These are phyloP conservation scores for Pseudopithomyces chartarum DNA, from an alignment of 2,329 filamentous ascomycete genomes.

Conservation along the genomic window DNA sequence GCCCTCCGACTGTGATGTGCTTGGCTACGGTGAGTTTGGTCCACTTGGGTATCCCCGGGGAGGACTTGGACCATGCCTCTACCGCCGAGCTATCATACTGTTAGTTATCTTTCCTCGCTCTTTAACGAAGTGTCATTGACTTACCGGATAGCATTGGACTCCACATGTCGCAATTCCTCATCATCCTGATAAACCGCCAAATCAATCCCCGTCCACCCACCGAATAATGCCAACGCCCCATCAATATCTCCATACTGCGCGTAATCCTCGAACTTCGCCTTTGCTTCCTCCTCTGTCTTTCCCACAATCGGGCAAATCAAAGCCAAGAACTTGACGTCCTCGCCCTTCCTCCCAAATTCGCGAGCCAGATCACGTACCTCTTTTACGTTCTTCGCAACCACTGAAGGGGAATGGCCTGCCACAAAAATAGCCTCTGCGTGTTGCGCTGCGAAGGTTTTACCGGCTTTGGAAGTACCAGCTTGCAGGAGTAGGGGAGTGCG, in stretches of 20 bases:
- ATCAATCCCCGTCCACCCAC: conserved; percentile 73
- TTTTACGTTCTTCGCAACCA: conserved; percentile 63
- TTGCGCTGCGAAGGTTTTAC: conserved; percentile 68
- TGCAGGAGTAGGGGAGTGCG: conserved; percentile 70
- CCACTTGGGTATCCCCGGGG: conserved; percentile 61
- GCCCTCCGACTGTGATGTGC: conserved; percentile 68
- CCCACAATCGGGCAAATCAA: conserved; percentile 68
- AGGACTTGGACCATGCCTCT: conserved; percentile 21
- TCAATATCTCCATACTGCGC: conserved; percentile 63
- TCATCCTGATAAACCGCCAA: conserved; percentile 63
- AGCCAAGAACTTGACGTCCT: conserved; percentile 65
- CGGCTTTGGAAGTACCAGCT: conserved; percentile 67
- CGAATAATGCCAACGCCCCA: conserved; percentile 70
- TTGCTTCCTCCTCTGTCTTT: conserved; percentile 66
- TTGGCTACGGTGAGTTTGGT: conserved; percentile 70
- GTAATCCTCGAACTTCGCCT: conserved; percentile 65
- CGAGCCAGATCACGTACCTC: conserved; percentile 63
- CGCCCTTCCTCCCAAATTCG: background rate
- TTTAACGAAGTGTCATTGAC: conserved; percentile 48
- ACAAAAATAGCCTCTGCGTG: conserved; percentile 74
- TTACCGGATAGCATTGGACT: conserved; percentile 55
- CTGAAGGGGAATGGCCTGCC: conserved; percentile 64
- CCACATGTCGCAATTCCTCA: conserved; percentile 63
- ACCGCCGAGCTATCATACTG: conserved; percentile 17
- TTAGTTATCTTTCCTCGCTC: background rate